Evolutionary conservation across 2,329 filamentous ascomycete species (phyloP), one percentile per base, ranked within the genome.

Genomic region (Ambrosiella beaveri): DNA sequence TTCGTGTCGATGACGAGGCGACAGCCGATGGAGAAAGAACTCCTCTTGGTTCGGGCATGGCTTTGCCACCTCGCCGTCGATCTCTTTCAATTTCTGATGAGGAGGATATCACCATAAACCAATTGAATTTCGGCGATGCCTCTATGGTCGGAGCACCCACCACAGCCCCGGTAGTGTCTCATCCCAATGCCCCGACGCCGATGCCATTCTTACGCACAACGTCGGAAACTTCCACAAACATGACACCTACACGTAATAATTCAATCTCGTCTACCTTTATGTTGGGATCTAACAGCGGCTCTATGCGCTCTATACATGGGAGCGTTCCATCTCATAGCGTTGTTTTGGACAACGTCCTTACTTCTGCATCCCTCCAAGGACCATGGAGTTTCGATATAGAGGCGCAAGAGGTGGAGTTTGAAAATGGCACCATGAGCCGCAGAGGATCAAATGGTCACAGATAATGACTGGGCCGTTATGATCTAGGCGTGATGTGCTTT

Each of bases 261-360:
- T 71, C 73, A 4, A 71, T 69, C 15, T 79, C 77, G 0, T 80
- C 78, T 0, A 67, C 73, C 44, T 72, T 72, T 1, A 71, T 71
- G 11, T 71, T 71, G 0, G 74, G 56, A 73, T 68, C 19, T 71
- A 74, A 19, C 65, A 70, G 45, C 71, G 74, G 55, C 67, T 70
- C 62, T 66, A 63, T 51, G 66, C 64, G 54, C 62, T 53, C 40
- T 64, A 65, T 41, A 68, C 64, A 74, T 57, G 80, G 80, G 17
- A 73, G 73, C 57, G 81, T 84, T 19, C 71, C 75, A 59, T 77
- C 81, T 39, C 78, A 80, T 58, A 78, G 71, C 59, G 75, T 81
- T 39, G 50, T 57, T 15, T 13, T 59, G n/a, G 57, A 59, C 27
- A 53, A 56, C 17, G 57, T 59, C 12, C 52, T 53, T 27, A 56